Evolutionary conservation across 2,329 filamentous ascomycete species (phyloP), one percentile per base, ranked within the genome.

Genomic region (Venturiaceae sp.): DNA sequence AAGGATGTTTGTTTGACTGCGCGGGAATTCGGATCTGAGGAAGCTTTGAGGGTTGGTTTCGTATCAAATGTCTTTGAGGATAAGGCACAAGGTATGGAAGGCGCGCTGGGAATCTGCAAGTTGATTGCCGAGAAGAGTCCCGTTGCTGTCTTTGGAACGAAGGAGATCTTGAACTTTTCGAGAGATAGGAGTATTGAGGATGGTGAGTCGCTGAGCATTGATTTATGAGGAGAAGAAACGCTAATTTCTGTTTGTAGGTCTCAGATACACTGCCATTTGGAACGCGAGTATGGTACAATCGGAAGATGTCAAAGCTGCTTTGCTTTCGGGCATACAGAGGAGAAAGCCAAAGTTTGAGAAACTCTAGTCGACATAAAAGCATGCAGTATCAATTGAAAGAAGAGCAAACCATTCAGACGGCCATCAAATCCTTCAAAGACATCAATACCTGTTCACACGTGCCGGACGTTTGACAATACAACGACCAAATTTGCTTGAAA

Each of bases 221-320:
- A 33, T 58, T 57, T 21, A 37, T 58, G 34, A 32, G 26, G 58
- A 46, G 8, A 3, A 28, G 16, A 28, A 13, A 32, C 60, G n/a
- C 56, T 53, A 37, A 36, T 16, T 11, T 32, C 3, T 52, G 37
- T n/a, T 39, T 50, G 9, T 62, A 86, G 84, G 84, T 52, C 74
- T 97, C 69, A 83, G 83, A 60, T 96, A 96, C 72, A 95, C 92
- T 3, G 80, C 83, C 11, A 80, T 94, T 1, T 96, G 92, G 92
- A 97, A 97, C 68, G 82, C 84, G 65, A 87, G 84, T 2, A 88
- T 88, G 67, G 69, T 96, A 65, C 92, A 96, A 76, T 88, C 89
- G 6, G 76, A 78, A 56, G 92, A 97, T 76, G 80, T 96, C 46
- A 75, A 83, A 67, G 76, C 80, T 60, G 90, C 92, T 0, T 77